Conservation (phyloP, 495 filamentous ascomycete species). For the Xylaria scruposa region DNA sequence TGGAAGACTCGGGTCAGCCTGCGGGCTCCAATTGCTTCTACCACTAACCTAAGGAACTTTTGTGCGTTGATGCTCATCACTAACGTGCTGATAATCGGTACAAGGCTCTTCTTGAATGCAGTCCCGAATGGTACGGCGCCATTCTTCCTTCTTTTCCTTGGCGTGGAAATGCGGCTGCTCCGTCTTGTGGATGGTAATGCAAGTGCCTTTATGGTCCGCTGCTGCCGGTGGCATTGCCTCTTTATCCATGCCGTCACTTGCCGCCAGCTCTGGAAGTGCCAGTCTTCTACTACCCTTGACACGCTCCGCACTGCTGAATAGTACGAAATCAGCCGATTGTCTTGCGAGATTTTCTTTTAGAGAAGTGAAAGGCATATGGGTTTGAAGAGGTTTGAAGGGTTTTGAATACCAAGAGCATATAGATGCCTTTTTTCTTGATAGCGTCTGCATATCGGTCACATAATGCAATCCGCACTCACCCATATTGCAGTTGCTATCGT, state of each 20-base stretch:
- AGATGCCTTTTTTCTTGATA: background rate
- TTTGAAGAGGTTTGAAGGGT: background rate
- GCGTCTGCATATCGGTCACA: background rate
- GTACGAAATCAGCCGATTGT: background rate
- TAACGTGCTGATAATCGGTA: background rate
- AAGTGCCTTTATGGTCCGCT: background rate
- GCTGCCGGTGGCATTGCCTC: background rate
- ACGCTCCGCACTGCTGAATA: background rate
- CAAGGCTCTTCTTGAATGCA: background rate
- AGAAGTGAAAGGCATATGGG: background rate
- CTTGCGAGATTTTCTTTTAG: background rate
- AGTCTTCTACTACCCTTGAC: background rate
- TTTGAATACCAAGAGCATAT: background rate
- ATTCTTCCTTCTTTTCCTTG: background rate
- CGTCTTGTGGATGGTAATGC: background rate
- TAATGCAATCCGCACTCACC: background rate
- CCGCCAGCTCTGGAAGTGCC: background rate
- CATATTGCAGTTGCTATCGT: background rate
- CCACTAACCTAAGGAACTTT: background rate
- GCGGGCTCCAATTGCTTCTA: background rate
- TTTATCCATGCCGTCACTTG: conserved; percentile 8
- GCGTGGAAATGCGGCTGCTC: background rate
- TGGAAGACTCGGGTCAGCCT: background rate
- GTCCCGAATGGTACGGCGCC: no score
- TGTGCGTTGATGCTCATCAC: background rate